Base-by-base conservation (phyloP, 148 eudicot species). In the Rhododendron ferrugineum region DNA sequence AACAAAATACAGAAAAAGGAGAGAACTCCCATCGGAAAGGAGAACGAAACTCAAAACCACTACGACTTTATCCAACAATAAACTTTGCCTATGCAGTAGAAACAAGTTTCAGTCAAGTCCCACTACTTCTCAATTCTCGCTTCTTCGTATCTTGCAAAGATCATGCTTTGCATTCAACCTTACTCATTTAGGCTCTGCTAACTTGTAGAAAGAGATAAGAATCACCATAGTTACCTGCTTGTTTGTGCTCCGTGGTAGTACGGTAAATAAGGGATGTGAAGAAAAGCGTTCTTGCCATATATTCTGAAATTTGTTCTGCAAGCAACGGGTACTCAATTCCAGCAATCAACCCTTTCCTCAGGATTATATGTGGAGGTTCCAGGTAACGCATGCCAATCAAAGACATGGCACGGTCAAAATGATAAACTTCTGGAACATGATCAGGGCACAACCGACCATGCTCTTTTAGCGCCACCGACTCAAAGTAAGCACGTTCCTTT, bases 331-430 rank as follows among this genome's bases (percentile, higher is more conserved):
- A 97, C 89, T 94, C 92, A 88, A 92, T 85, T 83, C 99, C 99
- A 86, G 98, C 94, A 84, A 95, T 94, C 87, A 97, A 89, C 81
- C 98, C 99, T 87, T 95, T 97, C 83, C 99, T 92, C 77, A 95
- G 85, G 76, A 94, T 97, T 80, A 97, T 95, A 91, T 95, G 99
- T 36, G 99, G 99, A 87, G 99, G 98, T 91, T 94, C 95, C 89
- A 97, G 86, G 91, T 97, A 97, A 0, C 94, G 94, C 99, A 97
- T 97, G 42, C 95, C 99, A 88, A 97, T 97, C 89, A 97, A 88
- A 75, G 95, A 92, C 99, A 97, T 97, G 11, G 56, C 75, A 70
- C 89, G 91, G 86, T 97, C 99, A 89, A 97, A 97, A 86, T 97
- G 99, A 88, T 93, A 97, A 70, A 97, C 99, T 90, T 92, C 96